phyloP scores from a whole-genome alignment of 805 yeast genomes.

The Kodamaea hsintzibuensis region DNA sequence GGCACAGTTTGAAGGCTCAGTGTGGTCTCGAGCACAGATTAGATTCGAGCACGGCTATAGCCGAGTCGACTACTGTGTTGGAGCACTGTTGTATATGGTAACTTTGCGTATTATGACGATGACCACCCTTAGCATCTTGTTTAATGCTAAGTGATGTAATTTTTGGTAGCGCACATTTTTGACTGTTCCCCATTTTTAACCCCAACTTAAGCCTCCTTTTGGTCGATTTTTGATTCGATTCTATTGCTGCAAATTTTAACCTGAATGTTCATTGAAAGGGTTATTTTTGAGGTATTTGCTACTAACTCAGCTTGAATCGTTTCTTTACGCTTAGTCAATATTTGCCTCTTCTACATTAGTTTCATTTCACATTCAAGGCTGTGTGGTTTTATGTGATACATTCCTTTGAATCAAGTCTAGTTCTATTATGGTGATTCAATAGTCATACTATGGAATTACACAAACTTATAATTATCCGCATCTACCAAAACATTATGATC shows the following conservation, averaged over 20 bases:
- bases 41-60: neutral
- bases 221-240: neutral
- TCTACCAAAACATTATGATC: conserved; percentile 26
- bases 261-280: no score
- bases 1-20: no score
- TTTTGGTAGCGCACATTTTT: neutral
- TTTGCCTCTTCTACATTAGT: no score
- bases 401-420: no score
- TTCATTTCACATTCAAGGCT: no score
- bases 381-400: no score
- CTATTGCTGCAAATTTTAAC: neutral
- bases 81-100: neutral
- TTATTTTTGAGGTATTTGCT: no score
- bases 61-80: neutral
- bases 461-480: conserved; percentile 28
- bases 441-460: neutral
- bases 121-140: neutral
- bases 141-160: neutral
- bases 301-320: no score
- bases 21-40: neutral
- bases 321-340: no score
- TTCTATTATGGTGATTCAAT: no score
- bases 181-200: neutral
- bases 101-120: neutral
- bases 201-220: neutral